Evolutionary conservation across 2,329 filamentous ascomycete genomes (phyloP).

Genomic region (Phialophora verrucosa): DNA sequence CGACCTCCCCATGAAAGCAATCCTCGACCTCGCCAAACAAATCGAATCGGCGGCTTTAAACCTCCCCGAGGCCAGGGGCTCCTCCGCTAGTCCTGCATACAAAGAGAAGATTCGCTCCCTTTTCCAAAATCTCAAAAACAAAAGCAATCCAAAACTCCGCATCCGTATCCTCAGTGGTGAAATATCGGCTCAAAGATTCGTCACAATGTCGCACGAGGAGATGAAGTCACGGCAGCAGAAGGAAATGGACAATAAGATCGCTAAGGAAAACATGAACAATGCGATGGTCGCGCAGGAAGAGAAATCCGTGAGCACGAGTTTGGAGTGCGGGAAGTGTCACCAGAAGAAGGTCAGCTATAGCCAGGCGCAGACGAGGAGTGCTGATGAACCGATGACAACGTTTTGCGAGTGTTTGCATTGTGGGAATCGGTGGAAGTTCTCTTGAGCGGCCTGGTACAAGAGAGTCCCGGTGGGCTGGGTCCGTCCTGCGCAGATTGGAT

Average conservation of each 20-base stretch:
- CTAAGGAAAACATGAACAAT: slow-evolving; percentile 95
- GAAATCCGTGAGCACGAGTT: slow-evolving; percentile 84
- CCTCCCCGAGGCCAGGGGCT: slow-evolving; percentile 62
- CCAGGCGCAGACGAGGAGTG: slow-evolving; percentile 92
- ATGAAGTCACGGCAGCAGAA: slow-evolving; percentile 85
- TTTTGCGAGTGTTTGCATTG: slow-evolving; percentile 57
- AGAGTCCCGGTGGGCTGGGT: not conserved
- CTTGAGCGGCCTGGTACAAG: slow-evolving; percentile 12
- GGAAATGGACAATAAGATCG: slow-evolving; percentile 74
- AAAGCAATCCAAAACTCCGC: slow-evolving; percentile 79
- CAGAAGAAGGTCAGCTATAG: slow-evolving; percentile 94
- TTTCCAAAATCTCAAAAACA: slow-evolving; percentile 93
- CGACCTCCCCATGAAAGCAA: slow-evolving; percentile 61
- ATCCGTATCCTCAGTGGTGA: slow-evolving; percentile 75
- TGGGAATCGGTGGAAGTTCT: slow-evolving; percentile 53
- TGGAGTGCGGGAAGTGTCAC: slow-evolving; percentile 90
- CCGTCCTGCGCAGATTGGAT: not conserved
- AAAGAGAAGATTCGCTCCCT: slow-evolving; percentile 88
- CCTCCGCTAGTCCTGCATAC: slow-evolving; percentile 75
- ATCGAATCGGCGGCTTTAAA: slow-evolving; percentile 77
- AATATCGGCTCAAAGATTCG: slow-evolving; percentile 74
- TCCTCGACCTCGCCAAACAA: slow-evolving; percentile 70
- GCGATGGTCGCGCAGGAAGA: slow-evolving; percentile 92
- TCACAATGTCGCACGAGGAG: slow-evolving; percentile 86
- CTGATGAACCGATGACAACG: slow-evolving; percentile 78